Evolutionary conservation across 2,329 filamentous ascomycete genomes (phyloP).

Genomic region (Akanthomyces lecanii): DNA sequence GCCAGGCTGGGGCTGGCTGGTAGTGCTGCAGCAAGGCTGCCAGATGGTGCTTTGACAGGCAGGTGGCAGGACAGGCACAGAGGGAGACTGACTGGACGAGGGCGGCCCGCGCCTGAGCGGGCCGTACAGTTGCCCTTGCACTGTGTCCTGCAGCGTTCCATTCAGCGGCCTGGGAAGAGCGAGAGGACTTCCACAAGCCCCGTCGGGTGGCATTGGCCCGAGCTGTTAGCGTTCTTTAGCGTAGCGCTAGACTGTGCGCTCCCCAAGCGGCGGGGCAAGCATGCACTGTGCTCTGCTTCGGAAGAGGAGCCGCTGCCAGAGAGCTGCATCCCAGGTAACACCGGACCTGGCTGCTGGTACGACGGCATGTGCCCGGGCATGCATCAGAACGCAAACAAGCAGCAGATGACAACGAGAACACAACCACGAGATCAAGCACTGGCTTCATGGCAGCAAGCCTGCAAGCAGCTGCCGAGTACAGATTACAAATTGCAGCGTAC

Average conservation of each 20-base stretch:
- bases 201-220: background rate
- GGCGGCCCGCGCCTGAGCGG: slow-evolving; percentile 1
- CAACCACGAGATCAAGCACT: background rate
- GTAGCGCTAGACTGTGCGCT: background rate
- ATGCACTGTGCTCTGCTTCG: background rate
- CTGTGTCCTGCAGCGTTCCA: slow-evolving; percentile 3
- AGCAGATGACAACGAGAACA: background rate
- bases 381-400: background rate
- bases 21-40: background rate
- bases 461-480: no score
- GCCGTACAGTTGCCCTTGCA: slow-evolving; percentile 7
- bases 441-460: background rate
- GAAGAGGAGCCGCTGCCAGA: background rate
- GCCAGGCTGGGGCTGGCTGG: background rate
- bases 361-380: no score
- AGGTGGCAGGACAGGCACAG: background rate
- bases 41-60: background rate
- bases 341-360: no score
- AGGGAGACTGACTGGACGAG: background rate
- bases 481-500: no score
- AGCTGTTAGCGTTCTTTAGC: background rate
- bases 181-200: background rate
- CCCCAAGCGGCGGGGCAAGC: background rate
- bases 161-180: background rate
- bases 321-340: background rate